phyloP scores from a whole-genome alignment of 257 asterid genomes.

The Parsonsia alboflavescens region DNA sequence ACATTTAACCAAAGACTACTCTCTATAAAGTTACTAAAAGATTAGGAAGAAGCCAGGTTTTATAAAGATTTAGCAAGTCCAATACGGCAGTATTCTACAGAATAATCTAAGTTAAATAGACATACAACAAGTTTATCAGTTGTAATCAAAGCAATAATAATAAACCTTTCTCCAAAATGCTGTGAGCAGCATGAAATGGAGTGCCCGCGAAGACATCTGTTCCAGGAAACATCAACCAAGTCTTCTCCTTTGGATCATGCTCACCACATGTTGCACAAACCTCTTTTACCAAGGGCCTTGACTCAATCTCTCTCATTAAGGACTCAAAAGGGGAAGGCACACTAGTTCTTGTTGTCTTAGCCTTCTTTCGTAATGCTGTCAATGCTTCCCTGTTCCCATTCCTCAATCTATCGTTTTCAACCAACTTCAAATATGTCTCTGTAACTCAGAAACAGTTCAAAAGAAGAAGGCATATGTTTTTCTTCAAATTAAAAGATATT shows the following conservation, averaged over 20 bases:
- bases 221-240: constrained; percentile 45
- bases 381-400: constrained; percentile 83
- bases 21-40: background rate
- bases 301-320: constrained; percentile 73
- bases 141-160: background rate
- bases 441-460: constrained; percentile 31
- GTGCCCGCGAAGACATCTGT: constrained; percentile 5
- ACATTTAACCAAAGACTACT: background rate
- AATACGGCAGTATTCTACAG: background rate
- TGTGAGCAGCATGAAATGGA: constrained; percentile 91
- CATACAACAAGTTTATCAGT: background rate
- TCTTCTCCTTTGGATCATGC: constrained; percentile 70
- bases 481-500: background rate
- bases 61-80: background rate
- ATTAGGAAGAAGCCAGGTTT: background rate
- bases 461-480: background rate
- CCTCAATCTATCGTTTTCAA: constrained; percentile 78
- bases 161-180: constrained; percentile 79
- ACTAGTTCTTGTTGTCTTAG: constrained; percentile 66
- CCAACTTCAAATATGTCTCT: constrained; percentile 45
- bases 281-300: constrained; percentile 75
- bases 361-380: constrained; percentile 52
- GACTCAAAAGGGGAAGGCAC: constrained; percentile 69
- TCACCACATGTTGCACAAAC: constrained; percentile 79
- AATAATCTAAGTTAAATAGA: background rate